Evolutionary conservation across 2,329 filamentous ascomycete species (phyloP), one percentile per base, ranked within the genome.

Genomic region (Ophiocordyceps unilateralis): DNA sequence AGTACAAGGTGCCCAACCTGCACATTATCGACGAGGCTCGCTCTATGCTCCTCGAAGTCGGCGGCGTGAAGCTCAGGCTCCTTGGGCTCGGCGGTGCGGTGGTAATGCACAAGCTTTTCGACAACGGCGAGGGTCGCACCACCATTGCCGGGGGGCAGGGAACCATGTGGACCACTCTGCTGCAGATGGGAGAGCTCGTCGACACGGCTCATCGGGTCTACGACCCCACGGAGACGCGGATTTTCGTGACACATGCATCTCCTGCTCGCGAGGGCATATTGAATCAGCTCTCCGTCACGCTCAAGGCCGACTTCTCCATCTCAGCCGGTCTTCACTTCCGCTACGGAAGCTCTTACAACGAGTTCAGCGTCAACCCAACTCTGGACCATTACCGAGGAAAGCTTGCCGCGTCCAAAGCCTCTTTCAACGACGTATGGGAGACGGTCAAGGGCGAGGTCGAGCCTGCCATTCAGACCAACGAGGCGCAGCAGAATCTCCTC

Each of bases 71-170:
- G 73, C 77, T 98, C 50, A 83, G 91, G 55, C 74, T 98, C 41
- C 76, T 98, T 24, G 91, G 91, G 48, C 72, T 98, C 28, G 91
- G 91, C 50, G 91, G 91, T 54, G 91, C 91, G 7, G 89, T 98
- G 5, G 91, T 98, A 46, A 98, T 98, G 87, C 91, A 98, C 72
- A 98, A 98, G 72, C 76, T 98, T 17, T 98, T 98, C 57, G 91
- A 98, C 62, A 98, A 98, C 52, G 91, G 91, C 43, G 91, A 98
- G 58, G 91, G 91, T 47, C 81, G 89, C 62, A 98, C 91, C 41
- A 98, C 93, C 2, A 98, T 98, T 62, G 91, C 91, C 20, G 91
- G 91, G 58, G 91, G 91, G 19, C 91, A 98, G 62, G 91, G 91
- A 48, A 98, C 91, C 39, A 98, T 98, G 91, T 98, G 91, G 91